Evolutionary conservation across 1,284 basidiomycete species (phyloP).

Genomic region (Malassezia furfur): DNA sequence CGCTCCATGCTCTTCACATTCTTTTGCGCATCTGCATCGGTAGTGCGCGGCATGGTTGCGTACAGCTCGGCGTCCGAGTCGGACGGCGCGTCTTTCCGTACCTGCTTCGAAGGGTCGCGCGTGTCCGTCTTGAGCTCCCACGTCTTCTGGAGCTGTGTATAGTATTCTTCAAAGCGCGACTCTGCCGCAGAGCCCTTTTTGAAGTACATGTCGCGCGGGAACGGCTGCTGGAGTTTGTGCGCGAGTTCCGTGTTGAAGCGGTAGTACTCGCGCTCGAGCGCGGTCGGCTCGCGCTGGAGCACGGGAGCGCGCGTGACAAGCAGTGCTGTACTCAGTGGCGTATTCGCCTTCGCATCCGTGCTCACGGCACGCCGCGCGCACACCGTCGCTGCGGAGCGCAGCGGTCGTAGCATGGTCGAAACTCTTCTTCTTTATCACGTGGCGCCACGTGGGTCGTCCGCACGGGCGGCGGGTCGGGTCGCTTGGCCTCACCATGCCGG

Average conservation of each 20-base stretch:
- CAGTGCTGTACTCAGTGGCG: constrained; percentile 48
- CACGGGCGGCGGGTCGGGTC: constrained; percentile 8
- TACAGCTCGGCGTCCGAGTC: constrained; percentile 55
- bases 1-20: constrained; percentile 66
- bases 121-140: constrained; percentile 15
- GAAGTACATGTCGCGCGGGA: constrained; percentile 86
- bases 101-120: neutral
- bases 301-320: constrained; percentile 76
- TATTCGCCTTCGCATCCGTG: neutral
- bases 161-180: constrained; percentile 61
- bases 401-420: neutral
- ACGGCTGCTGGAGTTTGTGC: constrained; percentile 76
- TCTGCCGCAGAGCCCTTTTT: constrained; percentile 80
- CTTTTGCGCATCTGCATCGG: constrained; percentile 60
- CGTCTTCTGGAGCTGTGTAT: constrained; percentile 47
- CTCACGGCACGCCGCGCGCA: neutral
- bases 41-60: constrained; percentile 51
- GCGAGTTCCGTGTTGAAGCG: constrained; percentile 73
- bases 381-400: neutral
- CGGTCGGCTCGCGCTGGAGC: constrained; percentile 64
- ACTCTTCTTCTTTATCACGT: constrained; percentile 7
- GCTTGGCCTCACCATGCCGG: constrained; percentile 7
- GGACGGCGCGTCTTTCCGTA: neutral
- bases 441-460: constrained; percentile 8
- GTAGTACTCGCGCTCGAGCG: constrained; percentile 76